These are phyloP conservation scores for Neurospora discreta DNA, from an alignment of 495 filamentous ascomycete species.

Conservation along the genomic window DNA sequence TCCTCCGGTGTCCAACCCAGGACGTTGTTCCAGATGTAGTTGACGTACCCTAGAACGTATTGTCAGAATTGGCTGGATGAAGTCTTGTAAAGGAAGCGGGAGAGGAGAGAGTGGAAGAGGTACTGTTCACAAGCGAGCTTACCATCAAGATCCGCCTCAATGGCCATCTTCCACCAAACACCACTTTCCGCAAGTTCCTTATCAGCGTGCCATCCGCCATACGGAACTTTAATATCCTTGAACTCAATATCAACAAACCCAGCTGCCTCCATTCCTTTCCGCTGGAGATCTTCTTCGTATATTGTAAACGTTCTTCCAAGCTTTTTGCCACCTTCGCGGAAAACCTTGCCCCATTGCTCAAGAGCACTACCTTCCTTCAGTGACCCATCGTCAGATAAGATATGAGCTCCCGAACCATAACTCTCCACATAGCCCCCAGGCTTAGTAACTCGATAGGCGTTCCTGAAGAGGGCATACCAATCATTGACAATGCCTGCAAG, in stretches of 20 bases:
- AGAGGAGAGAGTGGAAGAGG: conserved; percentile 2
- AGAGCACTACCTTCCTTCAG: conserved; percentile 14
- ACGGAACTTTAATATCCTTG: conserved; percentile 11
- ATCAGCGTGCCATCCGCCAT: neutral
- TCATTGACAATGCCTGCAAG: conserved; percentile 44
- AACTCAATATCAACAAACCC: conserved; percentile 43
- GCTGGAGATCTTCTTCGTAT: conserved; percentile 32
- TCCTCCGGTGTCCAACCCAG: conserved; percentile 26
- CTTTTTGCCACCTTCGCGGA: conserved; percentile 8
- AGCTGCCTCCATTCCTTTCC: conserved; percentile 45
- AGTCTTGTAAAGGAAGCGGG: neutral
- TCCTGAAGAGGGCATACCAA: conserved; percentile 36
- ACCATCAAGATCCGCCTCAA: conserved; percentile 25
- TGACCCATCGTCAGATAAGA: conserved; percentile 16
- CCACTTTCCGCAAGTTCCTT: conserved; percentile 27
- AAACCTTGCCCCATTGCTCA: conserved; percentile 22
- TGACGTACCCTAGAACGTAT: neutral
- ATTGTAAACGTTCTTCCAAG: conserved; percentile 8
- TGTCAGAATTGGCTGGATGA: neutral
- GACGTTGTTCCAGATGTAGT: neutral
- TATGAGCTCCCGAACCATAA: conserved; percentile 8
- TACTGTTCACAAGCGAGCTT: conserved; percentile 1
- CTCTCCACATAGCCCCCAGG: no score
- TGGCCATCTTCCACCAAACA: conserved; percentile 16
- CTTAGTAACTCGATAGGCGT: conserved; percentile 19